These are phyloP conservation scores for Wallacemonas rigidus DNA, from an alignment of 208 protist species.

Conservation along the genomic window DNA sequence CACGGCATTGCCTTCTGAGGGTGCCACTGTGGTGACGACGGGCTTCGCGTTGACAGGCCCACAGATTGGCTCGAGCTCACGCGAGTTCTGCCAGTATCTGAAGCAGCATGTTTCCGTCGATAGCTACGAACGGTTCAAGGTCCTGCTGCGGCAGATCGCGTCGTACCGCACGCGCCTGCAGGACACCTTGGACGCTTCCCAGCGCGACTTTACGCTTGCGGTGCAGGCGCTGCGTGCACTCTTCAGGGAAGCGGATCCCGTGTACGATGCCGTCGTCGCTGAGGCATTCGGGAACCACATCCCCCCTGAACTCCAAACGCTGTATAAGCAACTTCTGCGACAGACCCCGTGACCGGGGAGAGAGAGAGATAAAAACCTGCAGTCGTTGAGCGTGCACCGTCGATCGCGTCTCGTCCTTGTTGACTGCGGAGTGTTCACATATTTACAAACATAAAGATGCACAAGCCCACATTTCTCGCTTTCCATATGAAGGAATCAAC, in stretches of 20 bases:
- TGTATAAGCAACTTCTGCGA: constrained; percentile 54
- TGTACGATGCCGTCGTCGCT: constrained; percentile 32
- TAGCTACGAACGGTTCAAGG: constrained; percentile 66
- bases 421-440: too few species aligned
- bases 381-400: neutral
- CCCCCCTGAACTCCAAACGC: constrained; percentile 59
- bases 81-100: constrained; percentile 85
- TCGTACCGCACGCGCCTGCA: constrained; percentile 25
- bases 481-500: too few species aligned
- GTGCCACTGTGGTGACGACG: neutral
- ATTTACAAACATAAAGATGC: too few species aligned
- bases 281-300: constrained; percentile 73
- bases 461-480: too few species aligned
- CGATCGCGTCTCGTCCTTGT: too few species aligned
- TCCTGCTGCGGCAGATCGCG: constrained; percentile 57
- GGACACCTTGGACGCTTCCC: constrained; percentile 7
- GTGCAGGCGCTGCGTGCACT: constrained; percentile 31
- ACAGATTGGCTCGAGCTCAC: constrained; percentile 53
- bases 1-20: neutral
- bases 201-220: constrained; percentile 20
- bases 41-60: neutral
- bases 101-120: constrained; percentile 50
- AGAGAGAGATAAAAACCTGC: neutral
- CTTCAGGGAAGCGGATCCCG: constrained; percentile 50
- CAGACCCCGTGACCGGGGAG: neutral